These are phyloP conservation scores for Theobroma grandiflorum DNA, from an alignment of 441 rosid genomes.

Conservation along the genomic window DNA sequence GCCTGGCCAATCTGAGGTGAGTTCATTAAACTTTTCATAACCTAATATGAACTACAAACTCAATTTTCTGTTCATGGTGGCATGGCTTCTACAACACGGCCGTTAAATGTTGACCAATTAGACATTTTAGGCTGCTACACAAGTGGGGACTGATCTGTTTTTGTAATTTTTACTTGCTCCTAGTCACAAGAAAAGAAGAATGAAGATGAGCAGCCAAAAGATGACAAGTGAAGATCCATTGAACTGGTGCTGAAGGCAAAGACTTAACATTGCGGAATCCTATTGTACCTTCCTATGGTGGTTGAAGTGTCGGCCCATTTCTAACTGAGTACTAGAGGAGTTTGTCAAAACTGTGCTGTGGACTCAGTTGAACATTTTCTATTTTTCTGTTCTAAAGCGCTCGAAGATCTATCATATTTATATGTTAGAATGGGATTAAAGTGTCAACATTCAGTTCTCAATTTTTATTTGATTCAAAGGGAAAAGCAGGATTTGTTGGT, in stretches of 20 bases:
- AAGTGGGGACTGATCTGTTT: background rate
- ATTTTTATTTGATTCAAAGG: background rate
- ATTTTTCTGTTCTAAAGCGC: background rate
- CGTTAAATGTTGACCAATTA: background rate
- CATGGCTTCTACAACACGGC: background rate
- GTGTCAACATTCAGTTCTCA: background rate
- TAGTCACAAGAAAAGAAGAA: conserved; percentile 53
- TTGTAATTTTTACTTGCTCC: background rate
- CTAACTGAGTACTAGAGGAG: background rate
- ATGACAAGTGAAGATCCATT: conserved; percentile 46
- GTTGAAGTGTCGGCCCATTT: conserved; percentile 1
- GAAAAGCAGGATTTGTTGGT: conserved; percentile 20
- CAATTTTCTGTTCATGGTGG: background rate
- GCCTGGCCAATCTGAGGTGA: conserved; percentile 61
- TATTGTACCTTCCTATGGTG: background rate
- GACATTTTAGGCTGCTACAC: background rate
- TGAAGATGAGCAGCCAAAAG: conserved; percentile 49
- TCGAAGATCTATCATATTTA: background rate
- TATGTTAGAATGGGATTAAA: background rate
- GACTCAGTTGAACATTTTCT: background rate
- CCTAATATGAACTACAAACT: background rate
- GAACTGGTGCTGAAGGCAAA: conserved; percentile 7
- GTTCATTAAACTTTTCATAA: background rate
- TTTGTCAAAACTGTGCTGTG: background rate
- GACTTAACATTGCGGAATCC: conserved; percentile 1